Conservation (phyloP, 2,329 filamentous ascomycete genomes). For the Macroventuria anomochaeta region DNA sequence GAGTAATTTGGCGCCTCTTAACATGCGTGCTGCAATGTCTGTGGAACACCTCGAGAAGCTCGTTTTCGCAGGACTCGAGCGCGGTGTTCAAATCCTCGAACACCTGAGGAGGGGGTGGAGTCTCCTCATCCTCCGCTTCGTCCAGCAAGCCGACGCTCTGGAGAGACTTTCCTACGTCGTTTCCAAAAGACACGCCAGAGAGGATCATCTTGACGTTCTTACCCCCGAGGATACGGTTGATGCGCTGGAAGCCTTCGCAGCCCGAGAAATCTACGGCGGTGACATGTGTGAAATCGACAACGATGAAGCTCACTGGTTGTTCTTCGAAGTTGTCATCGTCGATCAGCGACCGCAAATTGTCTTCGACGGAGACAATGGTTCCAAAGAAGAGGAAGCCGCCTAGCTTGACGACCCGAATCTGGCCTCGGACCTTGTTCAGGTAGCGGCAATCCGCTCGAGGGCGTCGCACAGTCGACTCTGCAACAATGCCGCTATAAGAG, state of each 20-base stretch:
- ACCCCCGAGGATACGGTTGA: constrained; percentile 80
- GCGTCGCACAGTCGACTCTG: constrained; percentile 88
- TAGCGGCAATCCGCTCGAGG: constrained; percentile 90
- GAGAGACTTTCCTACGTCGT: constrained; percentile 77
- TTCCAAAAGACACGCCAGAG: constrained; percentile 78
- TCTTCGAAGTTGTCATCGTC: constrained; percentile 79
- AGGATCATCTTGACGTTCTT: constrained; percentile 82
- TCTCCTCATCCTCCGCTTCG: constrained; percentile 71
- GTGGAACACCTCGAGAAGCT: constrained; percentile 73
- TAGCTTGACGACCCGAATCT: constrained; percentile 90
- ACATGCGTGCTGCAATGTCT: constrained; percentile 45
- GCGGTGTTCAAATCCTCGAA: constrained; percentile 92
- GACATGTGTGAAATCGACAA: constrained; percentile 88
- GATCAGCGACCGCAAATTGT: constrained; percentile 80
- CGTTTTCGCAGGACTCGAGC: constrained; percentile 93
- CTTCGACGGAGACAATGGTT: constrained; percentile 94
- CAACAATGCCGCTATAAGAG: constrained; percentile 87
- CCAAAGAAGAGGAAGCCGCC: constrained; percentile 98
- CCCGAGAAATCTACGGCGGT: constrained; percentile 95
- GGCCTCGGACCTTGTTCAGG: constrained; percentile 80
- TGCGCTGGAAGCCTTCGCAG: constrained; percentile 90
- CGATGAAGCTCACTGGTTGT: constrained; percentile 84
- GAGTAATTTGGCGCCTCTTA: constrained; percentile 49
- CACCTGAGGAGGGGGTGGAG: constrained; percentile 61
- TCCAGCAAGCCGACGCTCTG: constrained; percentile 83